These are phyloP conservation scores for Falciphora oryzae DNA, from an alignment of 2,329 filamentous ascomycete genomes.

Conservation along the genomic window DNA sequence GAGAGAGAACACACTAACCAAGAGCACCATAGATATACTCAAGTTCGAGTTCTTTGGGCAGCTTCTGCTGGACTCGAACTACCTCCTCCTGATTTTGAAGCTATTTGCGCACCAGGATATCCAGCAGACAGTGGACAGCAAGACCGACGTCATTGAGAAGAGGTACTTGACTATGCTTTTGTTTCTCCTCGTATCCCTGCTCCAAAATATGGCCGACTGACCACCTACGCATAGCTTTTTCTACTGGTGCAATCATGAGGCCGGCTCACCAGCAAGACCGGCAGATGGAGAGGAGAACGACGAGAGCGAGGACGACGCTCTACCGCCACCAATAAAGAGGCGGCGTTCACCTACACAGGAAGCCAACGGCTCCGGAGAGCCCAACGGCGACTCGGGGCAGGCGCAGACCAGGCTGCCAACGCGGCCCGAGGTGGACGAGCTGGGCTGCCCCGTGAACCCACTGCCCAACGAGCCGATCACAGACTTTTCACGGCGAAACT, in stretches of 20 bases:
- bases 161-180: slow-evolving; percentile 44
- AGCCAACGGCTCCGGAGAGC: neutral
- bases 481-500: slow-evolving; percentile 86
- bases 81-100: slow-evolving; percentile 86
- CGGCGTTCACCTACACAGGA: slow-evolving; percentile 34
- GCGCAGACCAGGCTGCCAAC: slow-evolving; percentile 17
- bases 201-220: slow-evolving; percentile 14
- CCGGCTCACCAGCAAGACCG: slow-evolving; percentile 22
- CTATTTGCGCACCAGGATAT: slow-evolving; percentile 92
- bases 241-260: slow-evolving; percentile 72
- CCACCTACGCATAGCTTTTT: slow-evolving; percentile 62
- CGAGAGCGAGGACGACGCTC: slow-evolving; percentile 69
- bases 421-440: slow-evolving; percentile 70
- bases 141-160: slow-evolving; percentile 73
- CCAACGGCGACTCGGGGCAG: slow-evolving; percentile 3
- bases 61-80: slow-evolving; percentile 89
- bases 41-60: slow-evolving; percentile 97
- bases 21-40: slow-evolving; percentile 60
- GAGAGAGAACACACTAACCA: neutral
- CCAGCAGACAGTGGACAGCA: slow-evolving; percentile 81
- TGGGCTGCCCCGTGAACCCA: slow-evolving; percentile 71
- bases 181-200: neutral
- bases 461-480: slow-evolving; percentile 74
- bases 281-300: slow-evolving; percentile 33
- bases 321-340: slow-evolving; percentile 74